Evolutionary conservation across 148 eudicot species (phyloP), one percentile per base, ranked within the genome.

Genomic region (Linanthus parryae): DNA sequence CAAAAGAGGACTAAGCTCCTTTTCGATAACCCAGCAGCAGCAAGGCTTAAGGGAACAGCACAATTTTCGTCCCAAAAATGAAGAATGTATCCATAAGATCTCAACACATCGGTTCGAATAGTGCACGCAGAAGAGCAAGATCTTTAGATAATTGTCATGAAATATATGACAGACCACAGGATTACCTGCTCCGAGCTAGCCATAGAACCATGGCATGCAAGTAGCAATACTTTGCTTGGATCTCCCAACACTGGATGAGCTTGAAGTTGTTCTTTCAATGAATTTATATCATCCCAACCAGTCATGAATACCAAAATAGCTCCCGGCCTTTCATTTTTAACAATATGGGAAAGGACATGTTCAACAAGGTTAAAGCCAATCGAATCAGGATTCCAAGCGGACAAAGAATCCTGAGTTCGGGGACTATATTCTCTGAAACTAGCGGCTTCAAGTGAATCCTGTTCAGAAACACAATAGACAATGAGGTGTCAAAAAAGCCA

Each of bases 151-250:
- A 31, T 5, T n/a, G n/a, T n/a, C n/a, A n/a, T n/a, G n/a, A n/a
- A n/a, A n/a, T n/a, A 57, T 0, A 40, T 47, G 0, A 43, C 44
- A 14, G 15, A n/a, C 25, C 17, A 22, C 15, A 49, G 58, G 15
- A 62, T 48, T 67, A 87, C 98, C 98, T 92, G 98, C 58, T 92
- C 98, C 18, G 85, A 58, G 61, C 98, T 92, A 65, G 84, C 82
- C 98, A 92, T 92, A 63, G 98, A 92, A 49, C 98, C 98, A 75
- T 92, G 96, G 64, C 99, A 94, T 30, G 91, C 95, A 62, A 94
- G 95, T 66, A 94, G 56, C 65, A 88, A 73, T 56, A 94, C 88
- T 66, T 33, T 78, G 74, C 67, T 78, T 52, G 91, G 95, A 68
- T 94, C 95, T 58, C 99, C 96, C 73, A 94, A 62, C 25, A 84